Base-by-base conservation (phyloP, 257 asterid genomes). In the Anisodus tanguticus region DNA sequence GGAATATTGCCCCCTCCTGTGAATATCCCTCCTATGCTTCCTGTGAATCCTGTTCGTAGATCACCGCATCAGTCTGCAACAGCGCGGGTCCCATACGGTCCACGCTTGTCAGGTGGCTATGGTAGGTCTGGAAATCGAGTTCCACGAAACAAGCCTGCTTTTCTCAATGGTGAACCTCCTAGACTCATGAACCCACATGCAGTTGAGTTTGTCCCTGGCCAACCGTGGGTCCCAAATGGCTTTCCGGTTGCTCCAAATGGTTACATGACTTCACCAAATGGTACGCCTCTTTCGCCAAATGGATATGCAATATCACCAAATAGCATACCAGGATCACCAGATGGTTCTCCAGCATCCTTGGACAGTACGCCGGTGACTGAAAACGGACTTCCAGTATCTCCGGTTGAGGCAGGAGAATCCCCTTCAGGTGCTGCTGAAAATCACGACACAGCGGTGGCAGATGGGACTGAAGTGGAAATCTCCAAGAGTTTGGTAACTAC, bases 1-100 rank as follows among this genome's bases (percentile, higher is more conserved):
- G 98, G 97, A 68, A 88, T 94, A 79, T 88, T 93, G 82, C 97
- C 96, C 6, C 91, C 95, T 19, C 97, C 95, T 53, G 87, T 89
- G 53, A 91, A 86, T 84, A 88, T 94, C 19, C 88, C 93, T 41
- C 95, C 98, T 0, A 69, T 92, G 85, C 84, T 92, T 26, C 84
- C 94, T 3, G 89, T 91, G 82, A 91, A 69, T 88, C 95, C 95
- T 82, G 91, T 85, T 79, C 94, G 97, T 72, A 88, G 97, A 82
- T 91, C 97, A 8, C 96, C 93, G 0, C 97, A 94, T 82, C 98
- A 92, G 72, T 94, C 98, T n/a, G 95, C 94, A 58, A 87, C 97
- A 16, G 90, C 94, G 19, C 87, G 92, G 87, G 89, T 90, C 84
- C 98, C 98, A 1, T 94, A 93, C 82, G 98, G 98, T 49, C 97